phyloP scores from a whole-genome alignment of 163 green algal species.

The Chlorella variabilis region DNA sequence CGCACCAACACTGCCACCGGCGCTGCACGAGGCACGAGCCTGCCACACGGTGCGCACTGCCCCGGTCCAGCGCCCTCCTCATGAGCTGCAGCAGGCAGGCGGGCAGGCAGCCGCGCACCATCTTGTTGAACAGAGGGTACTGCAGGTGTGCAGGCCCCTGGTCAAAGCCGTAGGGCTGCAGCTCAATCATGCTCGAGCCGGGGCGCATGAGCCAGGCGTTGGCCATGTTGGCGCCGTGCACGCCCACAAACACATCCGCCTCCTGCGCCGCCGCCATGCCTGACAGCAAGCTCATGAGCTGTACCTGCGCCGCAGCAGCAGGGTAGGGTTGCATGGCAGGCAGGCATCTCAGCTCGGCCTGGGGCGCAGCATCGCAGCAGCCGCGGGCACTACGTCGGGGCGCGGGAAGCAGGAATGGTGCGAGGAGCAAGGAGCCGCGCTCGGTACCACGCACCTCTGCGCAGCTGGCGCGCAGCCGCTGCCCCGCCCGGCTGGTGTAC shows the following conservation, averaged over 20 bases:
- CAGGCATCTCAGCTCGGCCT: too few species aligned
- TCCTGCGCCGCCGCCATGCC: slow-evolving; percentile 19
- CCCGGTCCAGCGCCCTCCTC: too few species aligned
- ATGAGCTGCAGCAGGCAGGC: too few species aligned
- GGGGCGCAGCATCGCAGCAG: neutral
- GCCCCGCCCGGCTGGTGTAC: neutral
- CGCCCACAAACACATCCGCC: slow-evolving; percentile 8
- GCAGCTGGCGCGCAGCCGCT: slow-evolving; percentile 8
- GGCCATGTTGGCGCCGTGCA: slow-evolving; percentile 29
- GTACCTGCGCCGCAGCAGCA: too few species aligned
- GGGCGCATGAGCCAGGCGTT: slow-evolving; percentile 22
- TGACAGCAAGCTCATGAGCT: neutral
- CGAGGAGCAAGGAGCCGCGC: neutral
- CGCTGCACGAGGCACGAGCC: too few species aligned
- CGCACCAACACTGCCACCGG: too few species aligned
- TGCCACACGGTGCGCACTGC: too few species aligned
- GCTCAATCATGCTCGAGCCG: slow-evolving; percentile 10
- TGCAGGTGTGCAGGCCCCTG: slow-evolving; percentile 4
- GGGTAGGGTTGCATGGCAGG: too few species aligned
- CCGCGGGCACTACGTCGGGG: neutral
- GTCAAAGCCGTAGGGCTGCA: slow-evolving; percentile 23
- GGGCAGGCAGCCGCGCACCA: too few species aligned
- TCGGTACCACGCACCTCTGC: neutral
- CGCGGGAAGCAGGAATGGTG: too few species aligned
- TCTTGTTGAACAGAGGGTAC: slow-evolving; percentile 17